Evolutionary conservation across 768 basidiomycete species (phyloP), one percentile per base, ranked within the genome.

Genomic region (Symmetrospora coprosmae): DNA sequence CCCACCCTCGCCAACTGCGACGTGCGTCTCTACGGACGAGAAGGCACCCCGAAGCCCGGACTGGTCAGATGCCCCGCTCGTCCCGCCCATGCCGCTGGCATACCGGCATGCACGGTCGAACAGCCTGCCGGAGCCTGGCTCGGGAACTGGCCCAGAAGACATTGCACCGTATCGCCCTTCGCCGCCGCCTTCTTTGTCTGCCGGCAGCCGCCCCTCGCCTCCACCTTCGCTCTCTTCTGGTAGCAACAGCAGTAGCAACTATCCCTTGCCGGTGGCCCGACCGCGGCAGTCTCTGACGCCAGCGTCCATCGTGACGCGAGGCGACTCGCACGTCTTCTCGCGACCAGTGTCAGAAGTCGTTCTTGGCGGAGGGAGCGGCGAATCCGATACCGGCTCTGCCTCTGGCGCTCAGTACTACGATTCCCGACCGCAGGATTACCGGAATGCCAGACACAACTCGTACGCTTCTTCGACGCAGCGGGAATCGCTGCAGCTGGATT

Each of bases 381-480:
- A 46, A 5, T n/a, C n/a, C n/a, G n/a, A n/a, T n/a, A n/a, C n/a
- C n/a, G n/a, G n/a, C n/a, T n/a, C n/a, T n/a, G n/a, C n/a, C n/a
- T n/a, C 8, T 13, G 34, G 13, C 2, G n/a, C 19, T 25, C 40
- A 58, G 43, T 16, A 28, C 11, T 46, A 58, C 14, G 25, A 27
- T 17, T 28, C 43, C 34, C 21, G n/a, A 41, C 43, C 40, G 21
- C 13, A 28, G 43, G 27, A 13, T 30, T 35, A 13, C 55, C 25
- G 21, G 30, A 43, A 58, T 23, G 55, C 40, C n/a, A 25, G 55
- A 16, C 55, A 58, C 41, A 46, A 58, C 55, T 58, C 55, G 16
- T 46, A 58, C 23, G 30, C n/a, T n/a, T n/a, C 41, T 4, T 58
- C 55, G 14, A 25, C 28, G n/a, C 4, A 41, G n/a, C 46, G 46